Base-by-base conservation (phyloP, 1,139 yeast species). In the Saccharomyces hybrid region DNA sequence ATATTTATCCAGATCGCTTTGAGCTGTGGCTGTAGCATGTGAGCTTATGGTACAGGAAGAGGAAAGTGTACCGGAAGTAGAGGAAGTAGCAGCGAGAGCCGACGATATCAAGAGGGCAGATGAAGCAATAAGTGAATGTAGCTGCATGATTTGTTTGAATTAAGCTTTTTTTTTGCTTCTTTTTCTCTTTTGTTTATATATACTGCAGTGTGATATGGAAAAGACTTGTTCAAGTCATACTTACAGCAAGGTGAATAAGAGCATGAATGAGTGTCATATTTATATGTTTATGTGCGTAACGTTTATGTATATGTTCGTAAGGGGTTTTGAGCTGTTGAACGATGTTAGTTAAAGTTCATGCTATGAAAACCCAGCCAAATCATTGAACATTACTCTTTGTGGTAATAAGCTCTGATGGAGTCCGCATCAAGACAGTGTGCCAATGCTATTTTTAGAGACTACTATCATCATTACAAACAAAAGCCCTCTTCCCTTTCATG, bases 1-100 rank as follows among this genome's bases (percentile, higher is more conserved):
- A 60, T 87, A 80, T 48, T 75, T 70, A 66, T 88, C 95, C 69
- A 93, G 82, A 63, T 89, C 91, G 42, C 86, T 69, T 72, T 91
- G 89, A 51, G 84, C 82, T 57, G 93, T 82, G 62, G 88, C 90
- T 52, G 93, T 85, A 57, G 83, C 82, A 56, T 76, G 71, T 52
- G 82, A 79, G 32, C 77, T 55, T 61, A 77, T 70, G 28, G 78
- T 70, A 65, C 76, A 73, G 11, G 73, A 68, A 26, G 76, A 70
- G 55, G 75, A 19, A 19, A 19, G 73, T 42, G 71, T 63, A 27
- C 69, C 58, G 32, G 58, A 41, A 34, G 61, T 55, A 53, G 73
- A 59, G 46, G 70, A 66, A 55, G 67, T 59, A 32, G 73, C 70
- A 44, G 70, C 62, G 50, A 65, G 58, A 44, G 64, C 50, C 14